phyloP scores from a whole-genome alignment of 345 rosid species.

The Aegle marmelos region DNA sequence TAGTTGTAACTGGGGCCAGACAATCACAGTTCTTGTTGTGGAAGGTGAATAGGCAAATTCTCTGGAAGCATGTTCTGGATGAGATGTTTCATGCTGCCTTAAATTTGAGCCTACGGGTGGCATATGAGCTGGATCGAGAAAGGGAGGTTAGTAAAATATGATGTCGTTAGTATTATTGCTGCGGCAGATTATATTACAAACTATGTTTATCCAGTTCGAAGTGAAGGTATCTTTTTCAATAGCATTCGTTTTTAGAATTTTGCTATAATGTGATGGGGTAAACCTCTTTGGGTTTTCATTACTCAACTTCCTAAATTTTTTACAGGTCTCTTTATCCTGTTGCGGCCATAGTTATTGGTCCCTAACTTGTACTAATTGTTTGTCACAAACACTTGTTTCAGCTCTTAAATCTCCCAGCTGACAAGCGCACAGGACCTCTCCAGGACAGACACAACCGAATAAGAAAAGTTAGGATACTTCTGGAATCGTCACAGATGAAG shows the following conservation, averaged over 20 bases:
- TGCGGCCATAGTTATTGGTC: not conserved
- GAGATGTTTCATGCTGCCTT: slow-evolving; percentile 84
- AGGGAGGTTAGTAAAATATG: slow-evolving; percentile 52
- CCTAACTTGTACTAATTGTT: not conserved
- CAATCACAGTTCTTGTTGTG: slow-evolving; percentile 52
- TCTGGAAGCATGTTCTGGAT: slow-evolving; percentile 49
- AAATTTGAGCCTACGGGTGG: slow-evolving; percentile 63
- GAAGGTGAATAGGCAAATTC: slow-evolving; percentile 59
- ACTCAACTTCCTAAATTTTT: not conserved
- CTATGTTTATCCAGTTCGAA: not conserved
- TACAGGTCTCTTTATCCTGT: not conserved
- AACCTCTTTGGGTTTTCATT: not conserved
- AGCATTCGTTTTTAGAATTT: not conserved
- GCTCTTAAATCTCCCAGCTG: slow-evolving; percentile 41
- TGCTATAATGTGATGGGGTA: not conserved
- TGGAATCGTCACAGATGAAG: slow-evolving; percentile 52
- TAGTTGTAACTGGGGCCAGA: slow-evolving; percentile 35
- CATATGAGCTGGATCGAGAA: slow-evolving; percentile 54
- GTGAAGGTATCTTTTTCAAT: not conserved
- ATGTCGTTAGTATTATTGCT: not conserved
- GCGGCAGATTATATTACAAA: not conserved
- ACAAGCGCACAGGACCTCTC: slow-evolving; percentile 34
- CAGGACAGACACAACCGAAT: slow-evolving; percentile 34
- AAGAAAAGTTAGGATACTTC: slow-evolving; percentile 33
- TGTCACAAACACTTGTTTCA: slow-evolving; percentile 26